Percentiles rank a stretch among this genome's conserved stretches.
phyloP scores from a whole-genome alignment of 148 eudicot genomes.

The Selenicereus undatus region DNA sequence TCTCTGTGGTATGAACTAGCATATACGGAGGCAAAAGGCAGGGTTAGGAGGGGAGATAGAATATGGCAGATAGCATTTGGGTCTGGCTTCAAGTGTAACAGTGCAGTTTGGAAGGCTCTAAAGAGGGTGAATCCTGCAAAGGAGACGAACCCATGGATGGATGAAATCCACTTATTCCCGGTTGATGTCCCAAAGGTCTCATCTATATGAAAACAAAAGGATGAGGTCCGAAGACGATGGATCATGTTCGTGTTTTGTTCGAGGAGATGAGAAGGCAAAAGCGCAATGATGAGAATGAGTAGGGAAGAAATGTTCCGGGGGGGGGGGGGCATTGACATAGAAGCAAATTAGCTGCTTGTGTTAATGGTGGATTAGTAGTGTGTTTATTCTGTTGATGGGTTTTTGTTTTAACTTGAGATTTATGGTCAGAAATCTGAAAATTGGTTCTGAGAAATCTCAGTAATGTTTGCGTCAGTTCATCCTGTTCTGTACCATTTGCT shows the following conservation, averaged over 20 bases:
- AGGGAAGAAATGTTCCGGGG: neutral
- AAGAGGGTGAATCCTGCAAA: conserved; percentile 31
- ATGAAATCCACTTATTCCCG: conserved; percentile 43
- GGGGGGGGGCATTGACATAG: neutral
- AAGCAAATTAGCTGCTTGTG: neutral
- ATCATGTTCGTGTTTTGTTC: neutral
- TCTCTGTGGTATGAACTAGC: conserved; percentile 50
- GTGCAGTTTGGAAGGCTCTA: conserved; percentile 48
- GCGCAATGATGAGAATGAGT: neutral
- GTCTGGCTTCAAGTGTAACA: conserved; percentile 49
- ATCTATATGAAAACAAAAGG: conserved; percentile 21
- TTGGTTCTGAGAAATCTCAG: neutral
- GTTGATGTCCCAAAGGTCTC: conserved; percentile 44
- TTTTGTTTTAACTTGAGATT: conserved; percentile 1
- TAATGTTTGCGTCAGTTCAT: neutral
- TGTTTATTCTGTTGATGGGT: neutral
- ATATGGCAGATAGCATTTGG: conserved; percentile 50
- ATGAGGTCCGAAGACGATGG: neutral
- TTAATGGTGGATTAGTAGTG: neutral
- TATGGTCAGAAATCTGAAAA: neutral
- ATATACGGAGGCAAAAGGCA: conserved; percentile 46
- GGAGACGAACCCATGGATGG: conserved; percentile 56
- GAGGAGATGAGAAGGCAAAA: neutral
- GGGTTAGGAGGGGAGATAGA: conserved; percentile 44
- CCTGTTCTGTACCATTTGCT: neutral